Evolutionary conservation across 768 basidiomycete genomes (phyloP), one percentile per base, ranked within the genome.

Genomic region (Leucosporidium creatinivorum): DNA sequence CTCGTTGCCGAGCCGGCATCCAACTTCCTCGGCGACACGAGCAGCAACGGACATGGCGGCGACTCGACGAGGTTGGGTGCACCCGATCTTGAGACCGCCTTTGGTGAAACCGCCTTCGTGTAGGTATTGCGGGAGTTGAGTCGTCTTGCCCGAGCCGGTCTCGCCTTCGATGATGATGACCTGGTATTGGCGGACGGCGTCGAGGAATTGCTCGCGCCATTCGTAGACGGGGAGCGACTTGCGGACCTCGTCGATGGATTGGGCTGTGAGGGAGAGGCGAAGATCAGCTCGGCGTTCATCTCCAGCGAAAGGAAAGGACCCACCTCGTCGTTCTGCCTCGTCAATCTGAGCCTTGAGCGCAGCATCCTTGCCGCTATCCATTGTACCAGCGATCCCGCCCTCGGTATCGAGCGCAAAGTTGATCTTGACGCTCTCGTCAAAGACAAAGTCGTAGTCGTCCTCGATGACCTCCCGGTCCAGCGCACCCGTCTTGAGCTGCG

Each of bases 41-140:
- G 94, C 93, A 6, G 96, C 96, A 61, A 99, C 96, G 54, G 90
- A 93, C 96, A 99, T 99, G 48, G 96, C 96, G 9, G 96, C 96
- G 25, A 99, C 96, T 67, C 96, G 90, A 75, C 96, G 89, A 39
- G 96, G 96, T 78, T 99, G 96, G 0, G 96, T 99, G 75, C 96
- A 99, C 0, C 91, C 92, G 36, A 99, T 83, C 77, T 92, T 96
- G 76, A 85, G 82, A 21, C 96, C 96, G 73, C 84, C 83, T 13
- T 85, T 84, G 4, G 91, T 93, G 79, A 89, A 99, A 10, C 96
- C 96, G 6, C 93, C 93, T 81, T 99, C 96, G 76, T 97, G 91
- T 5, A 99, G 86, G 77, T 97, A 99, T 77, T 99, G 96, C 0
- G 96, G 94, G 4, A 99, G 82, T 77, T 99, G 96, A 0, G 96